Evolutionary conservation across 225 moss, liverwort and hornwort species (phyloP), one percentile per base, ranked within the genome.

Genomic region (Sphagnum tenellum): DNA sequence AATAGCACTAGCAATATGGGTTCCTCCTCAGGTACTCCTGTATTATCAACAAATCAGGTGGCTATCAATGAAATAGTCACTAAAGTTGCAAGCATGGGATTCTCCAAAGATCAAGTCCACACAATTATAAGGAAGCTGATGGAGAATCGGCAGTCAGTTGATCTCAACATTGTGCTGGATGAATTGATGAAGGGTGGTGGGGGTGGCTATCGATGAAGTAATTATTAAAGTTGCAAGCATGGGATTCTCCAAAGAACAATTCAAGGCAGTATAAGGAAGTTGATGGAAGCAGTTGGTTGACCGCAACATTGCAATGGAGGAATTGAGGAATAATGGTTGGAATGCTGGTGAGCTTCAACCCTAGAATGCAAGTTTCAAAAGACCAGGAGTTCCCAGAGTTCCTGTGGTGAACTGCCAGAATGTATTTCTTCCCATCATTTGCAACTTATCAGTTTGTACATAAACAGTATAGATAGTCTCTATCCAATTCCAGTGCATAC

Each of bases 251-350:
- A 94, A 88, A 71, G 91, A 88, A 49, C 89, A 87, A 75, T 91
- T 94, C n/a, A 89, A 85, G 74, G 83, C 82, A 44, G 91, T 51
- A 89, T 91, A 66, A 79, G 83, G 57, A 85, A 87, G 55, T 87
- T 94, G 9, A 89, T 91, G 4, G 94, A 94, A 87, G 7, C 91
- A 94, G 72, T 82, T 89, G n/a, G 94, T 94, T 62, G 94, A 94
- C 69, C 77, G 89, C 57, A 94, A 94, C 73, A 86, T 89, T 53
- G 94, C 91, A 67, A 80, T 94, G 48, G 91, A 94, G 74, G 91
- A 91, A 76, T 67, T 91, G 81, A 91, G 89, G 94, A 94, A 89
- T 68, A 87, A 89, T 14, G 75, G 78, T 49, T 81, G 79, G 64
- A 87, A 85, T 67, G 82, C 71, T 14, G 29, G 29, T 29, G 29